These are phyloP conservation scores for Mitragyna speciosa DNA, from an alignment of 257 asterid species.

Conservation along the genomic window DNA sequence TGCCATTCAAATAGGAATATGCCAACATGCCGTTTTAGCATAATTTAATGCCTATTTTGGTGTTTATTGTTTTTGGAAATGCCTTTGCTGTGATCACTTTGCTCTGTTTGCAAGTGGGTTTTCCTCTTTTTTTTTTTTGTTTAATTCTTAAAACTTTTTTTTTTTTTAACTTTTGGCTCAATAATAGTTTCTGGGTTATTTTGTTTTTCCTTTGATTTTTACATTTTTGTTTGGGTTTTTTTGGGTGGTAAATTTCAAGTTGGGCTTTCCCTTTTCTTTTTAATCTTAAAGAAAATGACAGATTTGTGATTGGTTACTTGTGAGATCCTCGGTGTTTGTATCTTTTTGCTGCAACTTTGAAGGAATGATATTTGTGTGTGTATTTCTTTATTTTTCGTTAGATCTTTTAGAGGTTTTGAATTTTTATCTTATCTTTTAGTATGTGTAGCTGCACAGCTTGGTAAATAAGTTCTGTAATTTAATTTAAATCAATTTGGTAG, in stretches of 20 bases:
- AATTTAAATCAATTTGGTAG: background rate
- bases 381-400: background rate
- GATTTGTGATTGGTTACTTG: background rate
- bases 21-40: background rate
- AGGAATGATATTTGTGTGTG: no score
- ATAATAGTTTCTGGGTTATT: background rate
- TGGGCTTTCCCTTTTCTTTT: slow-evolving; percentile 2
- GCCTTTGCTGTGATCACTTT: background rate
- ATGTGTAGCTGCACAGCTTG: background rate
- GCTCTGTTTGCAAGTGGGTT: background rate
- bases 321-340: background rate
- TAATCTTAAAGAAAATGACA: no score
- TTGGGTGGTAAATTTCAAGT: slow-evolving; percentile 1
- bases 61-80: background rate
- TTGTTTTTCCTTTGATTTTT: background rate
- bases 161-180: background rate
- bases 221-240: background rate
- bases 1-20: background rate
- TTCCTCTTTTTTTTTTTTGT: background rate
- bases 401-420: background rate
- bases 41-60: background rate
- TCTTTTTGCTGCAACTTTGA: no score
- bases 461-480: background rate
- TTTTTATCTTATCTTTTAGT: background rate
- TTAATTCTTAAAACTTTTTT: background rate